Base-by-base conservation (phyloP, 1,284 basidiomycete species). In the Cutaneotrichosporon sp. region DNA sequence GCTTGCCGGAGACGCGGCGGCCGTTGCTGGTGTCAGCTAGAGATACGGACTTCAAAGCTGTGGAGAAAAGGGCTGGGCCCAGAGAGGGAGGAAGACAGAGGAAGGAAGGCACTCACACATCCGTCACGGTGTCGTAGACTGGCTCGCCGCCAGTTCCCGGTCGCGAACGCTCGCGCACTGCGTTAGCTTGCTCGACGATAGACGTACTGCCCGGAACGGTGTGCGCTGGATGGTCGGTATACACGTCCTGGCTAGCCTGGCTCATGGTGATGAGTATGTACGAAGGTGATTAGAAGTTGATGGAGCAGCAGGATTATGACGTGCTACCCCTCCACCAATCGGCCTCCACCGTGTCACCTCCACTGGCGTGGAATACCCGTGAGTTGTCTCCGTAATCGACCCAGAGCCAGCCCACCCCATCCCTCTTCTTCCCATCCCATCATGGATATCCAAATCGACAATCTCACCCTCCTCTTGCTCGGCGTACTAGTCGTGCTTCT, bases 1-100 rank as follows among this genome's bases (percentile, higher is more conserved):
- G 80, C 53, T 84, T 93, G 34, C 78, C 89, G 14, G 84, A 86
- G 38, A 82, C 84, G 4, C 87, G 86, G 6, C 84, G 82, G 63
- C 83, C 80, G 22, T 89, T 89, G 61, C 61, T 61, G 36, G 8
- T 32, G 34, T 62, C 34, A 59, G 56, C 47, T 26, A 6, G 26
- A 26, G 26, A 26, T 26, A 26, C 26, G 26, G 26, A n/a, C 13
- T 60, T 14, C 38, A 18, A 36, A 55, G 49, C 14, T 47, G 31
- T n/a, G 34, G 32, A 22, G 46, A 5, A 57, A 31, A 16, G 42
- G 60, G 46, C 46, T 16, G 13, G 40, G 13, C 5, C 11, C 13
- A 18, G 40, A 42, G 4, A 18, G 4, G 26, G 26, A 26, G 26
- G 26, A 26, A 26, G 26, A 2, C 34, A 36, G 34, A 22, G 4